phyloP scores from a whole-genome alignment of 768 basidiomycete genomes.

The Megacollybia marginata region DNA sequence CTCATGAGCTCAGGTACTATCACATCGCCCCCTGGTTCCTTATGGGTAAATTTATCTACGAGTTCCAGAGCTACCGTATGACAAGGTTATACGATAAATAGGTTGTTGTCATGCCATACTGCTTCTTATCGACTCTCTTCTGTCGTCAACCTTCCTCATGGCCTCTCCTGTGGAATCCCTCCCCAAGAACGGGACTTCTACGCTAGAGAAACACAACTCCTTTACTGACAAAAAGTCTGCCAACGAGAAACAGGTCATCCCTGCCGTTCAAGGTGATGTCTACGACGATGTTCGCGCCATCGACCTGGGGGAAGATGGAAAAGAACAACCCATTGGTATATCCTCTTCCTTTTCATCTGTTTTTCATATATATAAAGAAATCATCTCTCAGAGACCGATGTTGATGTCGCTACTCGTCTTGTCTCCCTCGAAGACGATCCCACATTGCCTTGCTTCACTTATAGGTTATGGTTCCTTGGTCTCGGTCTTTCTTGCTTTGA shows the following conservation, averaged over 20 bases:
- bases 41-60: no score
- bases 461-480: constrained; percentile 37
- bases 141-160: no score
- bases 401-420: constrained; percentile 29
- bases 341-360: background rate
- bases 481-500: constrained; percentile 39
- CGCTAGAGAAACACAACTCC: background rate
- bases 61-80: no score
- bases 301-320: constrained; percentile 27
- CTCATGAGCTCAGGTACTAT: no score
- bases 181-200: background rate
- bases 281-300: constrained; percentile 21
- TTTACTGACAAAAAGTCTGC: constrained; percentile 1
- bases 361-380: background rate
- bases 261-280: constrained; percentile 13
- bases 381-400: constrained; percentile 17
- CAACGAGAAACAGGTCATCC: constrained; percentile 6
- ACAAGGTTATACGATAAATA: no score
- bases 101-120: no score
- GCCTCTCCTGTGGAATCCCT: no score
- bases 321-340: constrained; percentile 30
- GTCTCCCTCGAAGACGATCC: constrained; percentile 34
- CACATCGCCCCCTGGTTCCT: no score
- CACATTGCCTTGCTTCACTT: constrained; percentile 29
- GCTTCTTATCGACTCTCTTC: no score